A percentile compares a stretch with the other conserved stretches of the same genome.
These are phyloP conservation scores for Fusarium begoniae DNA, from an alignment of 2,329 filamentous ascomycete genomes.

Conservation along the genomic window DNA sequence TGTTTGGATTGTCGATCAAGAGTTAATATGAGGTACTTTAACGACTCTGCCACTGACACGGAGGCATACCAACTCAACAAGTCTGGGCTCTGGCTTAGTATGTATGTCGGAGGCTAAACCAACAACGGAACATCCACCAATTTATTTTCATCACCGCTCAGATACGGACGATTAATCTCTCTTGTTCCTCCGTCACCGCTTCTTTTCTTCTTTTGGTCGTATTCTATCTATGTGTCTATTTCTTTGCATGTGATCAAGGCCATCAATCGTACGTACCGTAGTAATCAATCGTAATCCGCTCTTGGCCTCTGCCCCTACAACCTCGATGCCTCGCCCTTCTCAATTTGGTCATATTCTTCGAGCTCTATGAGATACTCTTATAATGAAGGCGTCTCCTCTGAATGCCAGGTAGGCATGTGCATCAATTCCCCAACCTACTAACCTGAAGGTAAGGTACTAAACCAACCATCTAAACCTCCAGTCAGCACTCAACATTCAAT, in stretches of 20 bases:
- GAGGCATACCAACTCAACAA: background rate
- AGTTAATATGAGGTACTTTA: background rate
- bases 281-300: background rate
- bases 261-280: background rate
- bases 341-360: background rate
- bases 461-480: background rate
- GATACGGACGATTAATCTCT: constrained; percentile 4
- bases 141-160: constrained; percentile 21
- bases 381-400: background rate
- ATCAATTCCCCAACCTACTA: background rate
- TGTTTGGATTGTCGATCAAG: background rate
- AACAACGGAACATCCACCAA: background rate
- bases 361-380: background rate
- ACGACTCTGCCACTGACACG: background rate
- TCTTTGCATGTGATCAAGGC: constrained; percentile 24
- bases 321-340: background rate
- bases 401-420: background rate
- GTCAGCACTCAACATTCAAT: background rate
- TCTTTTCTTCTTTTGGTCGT: constrained; percentile 18
- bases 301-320: background rate
- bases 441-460: background rate
- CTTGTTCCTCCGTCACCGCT: constrained; percentile 21
- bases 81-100: background rate
- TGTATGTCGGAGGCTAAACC: constrained; percentile 13
- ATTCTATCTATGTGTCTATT: background rate